Evolutionary conservation across 1,284 basidiomycete genomes (phyloP).

Genomic region (Hymenochaete sp.): DNA sequence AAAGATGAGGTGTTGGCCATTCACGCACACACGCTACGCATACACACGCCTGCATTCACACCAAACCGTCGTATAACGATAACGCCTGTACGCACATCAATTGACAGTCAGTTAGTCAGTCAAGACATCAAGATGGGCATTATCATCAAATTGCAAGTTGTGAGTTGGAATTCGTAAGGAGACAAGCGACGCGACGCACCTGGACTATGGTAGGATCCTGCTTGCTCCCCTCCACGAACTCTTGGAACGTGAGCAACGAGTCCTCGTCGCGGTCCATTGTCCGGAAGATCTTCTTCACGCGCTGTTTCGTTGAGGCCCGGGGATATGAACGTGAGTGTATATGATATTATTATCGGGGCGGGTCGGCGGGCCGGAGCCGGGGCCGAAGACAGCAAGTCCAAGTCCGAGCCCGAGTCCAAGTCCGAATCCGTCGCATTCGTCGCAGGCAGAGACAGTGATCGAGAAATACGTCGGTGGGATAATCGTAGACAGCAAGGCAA

Average conservation of each 20-base stretch:
- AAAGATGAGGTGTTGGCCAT: no score
- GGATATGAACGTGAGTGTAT: no score
- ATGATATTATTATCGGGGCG: constrained; percentile 10
- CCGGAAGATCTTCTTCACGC: constrained; percentile 92
- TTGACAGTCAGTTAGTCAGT: constrained; percentile 1
- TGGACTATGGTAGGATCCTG: constrained; percentile 98
- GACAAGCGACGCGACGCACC: constrained; percentile 36
- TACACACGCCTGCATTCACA: constrained; percentile 24
- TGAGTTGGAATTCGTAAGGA: no score
- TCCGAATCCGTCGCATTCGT: no score
- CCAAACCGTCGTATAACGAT: constrained; percentile 42
- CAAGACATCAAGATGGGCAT: neutral
- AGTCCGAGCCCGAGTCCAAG: no score
- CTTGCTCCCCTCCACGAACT: constrained; percentile 95
- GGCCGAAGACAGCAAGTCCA: no score
- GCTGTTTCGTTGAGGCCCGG: constrained; percentile 41
- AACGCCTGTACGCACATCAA: constrained; percentile 30
- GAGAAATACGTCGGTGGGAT: neutral
- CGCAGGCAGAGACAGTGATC: neutral
- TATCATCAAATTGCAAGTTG: neutral
- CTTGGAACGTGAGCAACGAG: constrained; percentile 82
- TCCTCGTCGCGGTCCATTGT: constrained; percentile 93
- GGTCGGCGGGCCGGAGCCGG: no score
- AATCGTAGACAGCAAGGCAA: neutral
- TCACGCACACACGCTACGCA: no score